Evolutionary conservation across 139 green algal genomes (phyloP).

Genomic region (Spirogloea muscicola): DNA sequence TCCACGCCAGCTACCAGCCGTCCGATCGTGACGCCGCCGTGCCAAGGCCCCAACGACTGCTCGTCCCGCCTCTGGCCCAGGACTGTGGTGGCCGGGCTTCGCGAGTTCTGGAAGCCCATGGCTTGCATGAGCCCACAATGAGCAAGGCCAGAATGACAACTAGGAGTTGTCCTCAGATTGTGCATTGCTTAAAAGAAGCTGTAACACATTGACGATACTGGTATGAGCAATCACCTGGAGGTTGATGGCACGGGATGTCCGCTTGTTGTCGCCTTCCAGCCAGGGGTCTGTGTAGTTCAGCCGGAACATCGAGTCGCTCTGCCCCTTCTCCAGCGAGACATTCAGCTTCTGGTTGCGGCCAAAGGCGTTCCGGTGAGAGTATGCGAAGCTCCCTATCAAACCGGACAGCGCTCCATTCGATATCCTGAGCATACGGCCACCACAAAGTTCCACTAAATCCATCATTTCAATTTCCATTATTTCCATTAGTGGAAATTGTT

Average conservation of each 20-base stretch:
- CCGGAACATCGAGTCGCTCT: constrained; percentile 84
- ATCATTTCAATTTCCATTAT: no score
- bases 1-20: constrained; percentile 67
- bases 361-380: constrained; percentile 85
- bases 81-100: constrained; percentile 52
- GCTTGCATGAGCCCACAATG: no score
- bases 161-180: not conserved
- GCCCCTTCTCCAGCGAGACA: constrained; percentile 69
- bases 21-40: constrained; percentile 54
- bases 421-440: constrained; percentile 33
- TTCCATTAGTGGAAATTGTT: no score
- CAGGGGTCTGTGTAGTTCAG: constrained; percentile 89
- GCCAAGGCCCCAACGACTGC: not conserved
- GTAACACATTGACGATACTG: no score
- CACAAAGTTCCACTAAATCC: no score
- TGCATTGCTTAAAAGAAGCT: constrained; percentile 39
- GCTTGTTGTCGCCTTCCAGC: constrained; percentile 77
- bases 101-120: constrained; percentile 58
- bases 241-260: constrained; percentile 77
- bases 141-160: no score
- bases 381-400: constrained; percentile 63
- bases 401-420: constrained; percentile 37
- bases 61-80: constrained; percentile 55
- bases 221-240: no score
- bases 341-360: constrained; percentile 84